Conservation (phyloP, 768 basidiomycete genomes). For the Pilatotrama ljubarskyi region DNA sequence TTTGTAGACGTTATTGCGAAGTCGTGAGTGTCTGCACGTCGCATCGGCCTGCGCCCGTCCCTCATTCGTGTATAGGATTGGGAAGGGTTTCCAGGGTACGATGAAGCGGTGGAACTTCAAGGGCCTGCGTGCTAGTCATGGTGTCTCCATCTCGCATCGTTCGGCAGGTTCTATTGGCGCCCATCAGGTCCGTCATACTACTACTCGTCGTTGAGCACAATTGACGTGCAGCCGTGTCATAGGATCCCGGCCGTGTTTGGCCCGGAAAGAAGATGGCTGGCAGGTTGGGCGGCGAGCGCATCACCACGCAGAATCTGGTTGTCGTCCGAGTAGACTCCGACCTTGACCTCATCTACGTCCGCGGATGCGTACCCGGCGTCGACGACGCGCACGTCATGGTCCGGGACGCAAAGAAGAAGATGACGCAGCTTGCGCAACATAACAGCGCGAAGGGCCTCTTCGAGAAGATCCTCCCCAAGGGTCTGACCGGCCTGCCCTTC, state of each 20-base stretch:
- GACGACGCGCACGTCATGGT: conserved; percentile 87
- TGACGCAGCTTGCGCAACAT: conserved; percentile 58
- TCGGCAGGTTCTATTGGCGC: conserved; percentile 91
- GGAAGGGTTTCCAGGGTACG: conserved; percentile 94
- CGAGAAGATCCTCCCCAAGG: conserved; percentile 78
- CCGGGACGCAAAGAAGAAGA: conserved; percentile 87
- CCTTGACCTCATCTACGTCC: conserved; percentile 87
- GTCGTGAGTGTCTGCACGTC: conserved; percentile 58
- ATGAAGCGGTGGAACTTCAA: conserved; percentile 98
- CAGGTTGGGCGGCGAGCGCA: conserved; percentile 79
- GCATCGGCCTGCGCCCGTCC: not conserved
- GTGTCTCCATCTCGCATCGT: conserved; percentile 94
- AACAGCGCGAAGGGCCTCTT: conserved; percentile 71
- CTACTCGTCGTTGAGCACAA: not conserved
- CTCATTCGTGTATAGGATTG: conserved; percentile 57
- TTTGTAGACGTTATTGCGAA: conserved; percentile 89
- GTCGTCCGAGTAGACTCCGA: conserved; percentile 86
- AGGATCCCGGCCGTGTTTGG: conserved; percentile 96
- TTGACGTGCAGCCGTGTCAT: conserved; percentile 5
- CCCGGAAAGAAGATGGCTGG: conserved; percentile 99
- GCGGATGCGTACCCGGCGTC: conserved; percentile 87
- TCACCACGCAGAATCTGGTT: conserved; percentile 84
- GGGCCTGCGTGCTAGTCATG: conserved; percentile 91
- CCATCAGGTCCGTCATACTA: conserved; percentile 68
- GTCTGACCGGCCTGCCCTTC: conserved; percentile 85